Percentiles rank a stretch among this genome's conserved stretches.
These are phyloP conservation scores for Thelephora ganbajun DNA, from an alignment of 768 basidiomycete species.

Conservation along the genomic window DNA sequence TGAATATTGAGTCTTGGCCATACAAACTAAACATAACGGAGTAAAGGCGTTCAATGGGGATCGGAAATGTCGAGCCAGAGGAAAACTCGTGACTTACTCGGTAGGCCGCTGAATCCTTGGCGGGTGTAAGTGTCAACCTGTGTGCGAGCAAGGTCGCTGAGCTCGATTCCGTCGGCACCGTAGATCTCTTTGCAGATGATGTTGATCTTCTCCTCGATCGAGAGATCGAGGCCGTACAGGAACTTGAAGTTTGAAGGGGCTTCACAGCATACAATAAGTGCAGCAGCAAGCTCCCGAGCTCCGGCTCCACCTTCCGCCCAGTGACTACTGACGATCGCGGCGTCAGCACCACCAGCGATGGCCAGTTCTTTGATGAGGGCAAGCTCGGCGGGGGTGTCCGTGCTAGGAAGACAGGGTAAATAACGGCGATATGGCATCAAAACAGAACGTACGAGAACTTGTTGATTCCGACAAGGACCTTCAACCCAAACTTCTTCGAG, in stretches of 20 bases:
- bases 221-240: slow-evolving; percentile 75
- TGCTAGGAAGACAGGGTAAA: slow-evolving; percentile 26
- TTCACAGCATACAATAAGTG: slow-evolving; percentile 80
- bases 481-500: slow-evolving; percentile 88
- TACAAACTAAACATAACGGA: slow-evolving; percentile 48
- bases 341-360: slow-evolving; percentile 80
- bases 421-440: not conserved
- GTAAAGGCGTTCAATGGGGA: slow-evolving; percentile 7
- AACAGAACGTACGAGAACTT: slow-evolving; percentile 68
- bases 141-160: slow-evolving; percentile 71
- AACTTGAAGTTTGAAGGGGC: slow-evolving; percentile 78
- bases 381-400: slow-evolving; percentile 84
- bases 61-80: not conserved
- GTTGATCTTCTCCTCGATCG: slow-evolving; percentile 80
- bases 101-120: slow-evolving; percentile 71
- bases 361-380: slow-evolving; percentile 71
- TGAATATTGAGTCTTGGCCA: slow-evolving; percentile 97
- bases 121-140: slow-evolving; percentile 87
- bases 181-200: slow-evolving; percentile 88
- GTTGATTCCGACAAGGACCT: slow-evolving; percentile 93
- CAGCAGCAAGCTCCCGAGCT: slow-evolving; percentile 80
- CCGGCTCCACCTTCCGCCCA: slow-evolving; percentile 95
- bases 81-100: slow-evolving; percentile 37
- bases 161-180: slow-evolving; percentile 80
- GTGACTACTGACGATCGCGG: slow-evolving; percentile 90